Evolutionary conservation across 371 early-diverging fungal genomes (phyloP).

Genomic region (Rhizopus sp.): DNA sequence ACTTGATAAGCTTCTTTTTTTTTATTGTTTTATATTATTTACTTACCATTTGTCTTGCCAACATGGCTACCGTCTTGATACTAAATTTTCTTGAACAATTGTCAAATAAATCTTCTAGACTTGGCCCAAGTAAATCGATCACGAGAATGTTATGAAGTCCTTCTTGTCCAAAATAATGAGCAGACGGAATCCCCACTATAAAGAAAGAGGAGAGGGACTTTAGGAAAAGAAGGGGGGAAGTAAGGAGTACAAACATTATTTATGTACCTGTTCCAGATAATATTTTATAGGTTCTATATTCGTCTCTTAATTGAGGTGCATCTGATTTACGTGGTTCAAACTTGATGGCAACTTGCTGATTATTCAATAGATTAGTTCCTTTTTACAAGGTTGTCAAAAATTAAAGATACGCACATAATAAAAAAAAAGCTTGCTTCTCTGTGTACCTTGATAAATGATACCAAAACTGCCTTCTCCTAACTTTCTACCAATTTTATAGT

Average conservation of each 20-base stretch:
- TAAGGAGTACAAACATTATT: constrained; percentile 11
- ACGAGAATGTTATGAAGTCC: constrained; percentile 91
- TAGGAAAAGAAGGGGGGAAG: background rate
- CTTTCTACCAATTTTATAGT: constrained; percentile 90
- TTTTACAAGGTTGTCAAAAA: constrained; percentile 1
- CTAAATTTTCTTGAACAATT: constrained; percentile 87
- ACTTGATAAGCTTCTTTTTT: too few species aligned
- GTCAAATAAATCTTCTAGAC: constrained; percentile 96
- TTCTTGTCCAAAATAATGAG: constrained; percentile 95
- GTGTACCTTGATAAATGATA: constrained; percentile 92
- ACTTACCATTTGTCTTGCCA: constrained; percentile 91
- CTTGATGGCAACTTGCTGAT: constrained; percentile 89
- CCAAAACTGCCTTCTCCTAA: constrained; percentile 97
- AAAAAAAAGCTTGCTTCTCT: constrained; percentile 7
- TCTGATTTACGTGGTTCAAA: constrained; percentile 94
- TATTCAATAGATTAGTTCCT: constrained; percentile 76
- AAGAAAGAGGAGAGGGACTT: constrained; percentile 2
- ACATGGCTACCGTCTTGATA: constrained; percentile 91
- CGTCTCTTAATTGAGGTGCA: constrained; percentile 93
- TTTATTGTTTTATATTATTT: background rate
- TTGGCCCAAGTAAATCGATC: constrained; percentile 95
- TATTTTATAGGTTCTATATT: constrained; percentile 90
- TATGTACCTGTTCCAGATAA: constrained; percentile 72
- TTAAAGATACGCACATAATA: background rate
- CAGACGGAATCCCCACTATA: constrained; percentile 82